A percentile compares a stretch with the other conserved stretches of the same genome.
Evolutionary conservation across 2,329 filamentous ascomycete species (phyloP).

Genomic region (Aureobasidium namibiae): DNA sequence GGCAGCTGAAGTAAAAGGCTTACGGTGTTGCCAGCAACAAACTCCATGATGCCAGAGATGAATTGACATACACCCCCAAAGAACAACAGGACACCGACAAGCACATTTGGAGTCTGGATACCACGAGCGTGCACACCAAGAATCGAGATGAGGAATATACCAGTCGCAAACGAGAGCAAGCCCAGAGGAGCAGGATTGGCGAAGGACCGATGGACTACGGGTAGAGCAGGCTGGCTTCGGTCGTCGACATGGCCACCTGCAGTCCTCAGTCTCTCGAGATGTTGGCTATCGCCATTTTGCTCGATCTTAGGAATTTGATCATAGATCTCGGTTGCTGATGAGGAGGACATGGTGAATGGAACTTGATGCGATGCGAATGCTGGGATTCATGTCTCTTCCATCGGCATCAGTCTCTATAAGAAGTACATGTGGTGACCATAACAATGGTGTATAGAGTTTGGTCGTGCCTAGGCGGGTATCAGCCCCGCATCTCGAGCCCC

Average conservation of each 20-base stretch:
- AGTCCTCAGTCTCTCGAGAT: constrained; percentile 9
- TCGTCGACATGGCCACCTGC: constrained; percentile 14
- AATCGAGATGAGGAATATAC: constrained; percentile 23
- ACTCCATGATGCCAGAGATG: constrained; percentile 23
- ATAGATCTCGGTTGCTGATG: background rate
- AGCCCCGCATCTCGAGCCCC: background rate
- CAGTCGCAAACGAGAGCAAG: constrained; percentile 32
- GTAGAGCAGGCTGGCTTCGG: constrained; percentile 20
- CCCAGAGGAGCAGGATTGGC: constrained; percentile 27
- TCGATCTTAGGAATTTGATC: constrained; percentile 6
- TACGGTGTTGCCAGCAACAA: constrained; percentile 19
- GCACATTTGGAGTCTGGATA: constrained; percentile 22
- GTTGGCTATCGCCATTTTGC: background rate
- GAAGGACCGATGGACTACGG: constrained; percentile 23
- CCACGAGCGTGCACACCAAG: constrained; percentile 20
- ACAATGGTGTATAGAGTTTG: background rate
- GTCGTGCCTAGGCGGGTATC: background rate
- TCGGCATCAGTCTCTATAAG: background rate
- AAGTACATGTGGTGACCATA: background rate
- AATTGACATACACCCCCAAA: constrained; percentile 29
- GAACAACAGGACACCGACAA: constrained; percentile 28
- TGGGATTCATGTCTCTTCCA: background rate
- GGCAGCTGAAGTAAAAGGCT: constrained; percentile 6
- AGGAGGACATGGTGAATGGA: background rate
- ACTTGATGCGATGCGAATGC: background rate